phyloP scores from a whole-genome alignment of 768 basidiomycete species.

The Pleurotus ostreatus region DNA sequence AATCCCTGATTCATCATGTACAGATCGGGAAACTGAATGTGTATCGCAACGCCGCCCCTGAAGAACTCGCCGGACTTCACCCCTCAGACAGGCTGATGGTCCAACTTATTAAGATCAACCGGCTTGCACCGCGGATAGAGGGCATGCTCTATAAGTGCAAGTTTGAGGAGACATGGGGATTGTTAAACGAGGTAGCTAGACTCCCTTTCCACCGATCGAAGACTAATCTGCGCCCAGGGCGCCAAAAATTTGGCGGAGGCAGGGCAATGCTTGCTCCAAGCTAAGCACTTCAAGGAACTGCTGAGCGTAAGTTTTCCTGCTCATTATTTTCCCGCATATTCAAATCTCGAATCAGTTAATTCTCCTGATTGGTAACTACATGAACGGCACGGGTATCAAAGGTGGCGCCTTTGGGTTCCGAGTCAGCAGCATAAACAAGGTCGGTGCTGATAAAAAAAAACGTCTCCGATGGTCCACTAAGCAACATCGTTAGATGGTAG shows the following conservation, averaged over 20 bases:
- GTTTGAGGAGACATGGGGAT: slow-evolving; percentile 80
- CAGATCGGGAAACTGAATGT: slow-evolving; percentile 87
- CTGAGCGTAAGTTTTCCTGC: slow-evolving; percentile 55
- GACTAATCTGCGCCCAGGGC: slow-evolving; percentile 42
- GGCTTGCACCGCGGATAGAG: slow-evolving; percentile 81
- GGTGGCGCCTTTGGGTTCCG: slow-evolving; percentile 97
- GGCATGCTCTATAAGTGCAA: slow-evolving; percentile 92
- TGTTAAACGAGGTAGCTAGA: slow-evolving; percentile 72
- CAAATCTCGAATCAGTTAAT: slow-evolving; percentile 52
- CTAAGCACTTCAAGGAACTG: slow-evolving; percentile 86
- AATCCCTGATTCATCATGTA: slow-evolving; percentile 1
- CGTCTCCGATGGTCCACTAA: not conserved
- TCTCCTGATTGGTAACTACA: slow-evolving; percentile 93
- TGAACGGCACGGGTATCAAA: slow-evolving; percentile 95
- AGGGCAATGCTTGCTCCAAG: slow-evolving; percentile 71
- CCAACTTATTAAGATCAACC: slow-evolving; percentile 90
- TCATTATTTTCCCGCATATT: no score
- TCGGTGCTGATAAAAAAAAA: slow-evolving; percentile 15
- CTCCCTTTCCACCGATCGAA: not conserved
- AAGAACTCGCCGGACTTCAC: slow-evolving; percentile 86
- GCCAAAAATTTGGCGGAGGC: slow-evolving; percentile 80
- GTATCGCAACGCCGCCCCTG: slow-evolving; percentile 81
- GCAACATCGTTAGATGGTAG: slow-evolving; percentile 64
- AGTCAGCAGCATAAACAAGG: slow-evolving; percentile 97
- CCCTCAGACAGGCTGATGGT: slow-evolving; percentile 96